Evolutionary conservation across 192 early-diverging fungal species (phyloP).

Genomic region (Coemansia sp.): DNA sequence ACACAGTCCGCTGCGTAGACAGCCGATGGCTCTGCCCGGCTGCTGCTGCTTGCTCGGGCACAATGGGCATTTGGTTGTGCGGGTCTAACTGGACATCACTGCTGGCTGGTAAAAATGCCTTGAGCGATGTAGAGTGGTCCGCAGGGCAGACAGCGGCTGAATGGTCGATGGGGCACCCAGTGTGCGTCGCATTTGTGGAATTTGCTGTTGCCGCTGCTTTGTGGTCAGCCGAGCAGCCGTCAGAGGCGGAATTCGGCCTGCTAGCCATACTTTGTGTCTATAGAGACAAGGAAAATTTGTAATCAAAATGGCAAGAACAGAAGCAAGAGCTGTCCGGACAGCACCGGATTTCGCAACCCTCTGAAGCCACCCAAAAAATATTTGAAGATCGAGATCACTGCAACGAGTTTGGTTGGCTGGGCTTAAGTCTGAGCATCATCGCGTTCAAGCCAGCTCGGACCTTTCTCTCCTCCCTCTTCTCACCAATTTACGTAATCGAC

Average conservation of each 20-base stretch:
- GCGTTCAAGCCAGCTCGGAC: too few species aligned
- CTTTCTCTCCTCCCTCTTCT: too few species aligned
- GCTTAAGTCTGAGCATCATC: too few species aligned
- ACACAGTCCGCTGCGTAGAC: slow-evolving; percentile 62
- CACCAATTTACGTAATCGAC: too few species aligned
- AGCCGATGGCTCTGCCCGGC: slow-evolving; percentile 50
- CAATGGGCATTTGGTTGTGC: slow-evolving; percentile 61
- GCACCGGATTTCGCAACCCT: too few species aligned
- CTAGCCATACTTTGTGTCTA: slow-evolving; percentile 1
- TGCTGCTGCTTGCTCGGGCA: slow-evolving; percentile 49
- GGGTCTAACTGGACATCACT: slow-evolving; percentile 41
- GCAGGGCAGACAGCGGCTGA: slow-evolving; percentile 52
- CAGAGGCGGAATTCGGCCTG: not conserved
- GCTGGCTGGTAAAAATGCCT: slow-evolving; percentile 47
- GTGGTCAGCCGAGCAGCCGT: slow-evolving; percentile 20
- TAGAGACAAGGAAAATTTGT: not conserved
- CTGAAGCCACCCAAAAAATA: too few species aligned
- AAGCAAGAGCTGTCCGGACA: too few species aligned
- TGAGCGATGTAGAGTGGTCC: slow-evolving; percentile 50
- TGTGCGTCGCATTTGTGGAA: not conserved
- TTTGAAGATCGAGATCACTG: too few species aligned
- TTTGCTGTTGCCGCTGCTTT: not conserved
- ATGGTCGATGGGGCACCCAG: slow-evolving; percentile 3
- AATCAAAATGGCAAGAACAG: not conserved
- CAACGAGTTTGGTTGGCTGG: too few species aligned